These are phyloP conservation scores for Fusarium chlamydosporum DNA, from an alignment of 2,329 filamentous ascomycete genomes.

Conservation along the genomic window DNA sequence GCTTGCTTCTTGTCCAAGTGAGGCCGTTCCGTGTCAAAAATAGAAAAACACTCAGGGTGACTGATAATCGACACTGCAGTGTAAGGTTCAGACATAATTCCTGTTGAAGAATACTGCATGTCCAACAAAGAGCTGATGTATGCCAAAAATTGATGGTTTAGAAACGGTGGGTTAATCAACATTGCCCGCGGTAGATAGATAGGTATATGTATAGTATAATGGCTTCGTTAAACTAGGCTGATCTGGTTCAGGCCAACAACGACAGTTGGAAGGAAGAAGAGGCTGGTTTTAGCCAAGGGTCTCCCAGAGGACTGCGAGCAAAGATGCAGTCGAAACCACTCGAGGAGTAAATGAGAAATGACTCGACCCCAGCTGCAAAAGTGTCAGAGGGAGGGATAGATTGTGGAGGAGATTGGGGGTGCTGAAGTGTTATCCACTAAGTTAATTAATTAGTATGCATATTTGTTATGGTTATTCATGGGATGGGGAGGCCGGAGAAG, in stretches of 20 bases:
- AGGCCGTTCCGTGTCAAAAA: background rate
- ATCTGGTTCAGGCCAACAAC: constrained; percentile 11
- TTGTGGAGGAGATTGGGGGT: constrained; percentile 26
- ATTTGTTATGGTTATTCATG: constrained; percentile 46
- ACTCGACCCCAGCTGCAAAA: constrained; percentile 13
- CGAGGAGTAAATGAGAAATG: constrained; percentile 11
- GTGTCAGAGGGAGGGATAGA: constrained; percentile 2
- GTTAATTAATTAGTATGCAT: constrained; percentile 37
- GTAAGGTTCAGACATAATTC: background rate
- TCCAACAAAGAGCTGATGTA: background rate
- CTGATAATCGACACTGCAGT: background rate
- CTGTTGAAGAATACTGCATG: background rate
- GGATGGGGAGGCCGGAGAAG: constrained; percentile 10
- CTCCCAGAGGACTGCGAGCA: background rate
- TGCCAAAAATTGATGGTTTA: background rate
- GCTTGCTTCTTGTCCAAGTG: background rate
- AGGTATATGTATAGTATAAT: background rate
- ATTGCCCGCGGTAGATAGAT: background rate
- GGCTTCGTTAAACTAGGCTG: background rate
- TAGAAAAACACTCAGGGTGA: background rate
- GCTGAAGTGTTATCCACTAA: constrained; percentile 25
- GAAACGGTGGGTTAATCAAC: background rate
- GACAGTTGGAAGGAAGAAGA: background rate
- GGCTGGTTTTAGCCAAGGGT: background rate
- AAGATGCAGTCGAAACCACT: background rate